These are phyloP conservation scores for Cystobasidium pallidum DNA, from an alignment of 1,284 basidiomycete species.

Conservation along the genomic window DNA sequence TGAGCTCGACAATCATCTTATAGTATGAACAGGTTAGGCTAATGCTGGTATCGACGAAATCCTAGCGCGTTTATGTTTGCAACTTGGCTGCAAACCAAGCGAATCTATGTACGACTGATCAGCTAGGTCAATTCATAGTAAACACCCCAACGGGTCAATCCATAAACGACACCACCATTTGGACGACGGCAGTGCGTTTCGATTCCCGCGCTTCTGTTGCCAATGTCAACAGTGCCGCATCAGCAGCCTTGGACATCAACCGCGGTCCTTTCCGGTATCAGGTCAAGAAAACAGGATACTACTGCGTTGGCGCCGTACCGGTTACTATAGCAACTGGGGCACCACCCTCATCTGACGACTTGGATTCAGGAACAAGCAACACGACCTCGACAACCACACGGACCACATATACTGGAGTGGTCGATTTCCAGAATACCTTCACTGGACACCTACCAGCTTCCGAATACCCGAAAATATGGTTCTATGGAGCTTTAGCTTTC, in stretches of 20 bases:
- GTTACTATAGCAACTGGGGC: constrained; percentile 47
- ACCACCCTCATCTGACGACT: constrained; percentile 6
- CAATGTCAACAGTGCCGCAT: not conserved
- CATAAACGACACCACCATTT: constrained; percentile 66
- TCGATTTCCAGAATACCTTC: constrained; percentile 87
- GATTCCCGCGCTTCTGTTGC: constrained; percentile 46
- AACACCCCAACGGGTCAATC: constrained; percentile 66
- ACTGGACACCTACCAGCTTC: constrained; percentile 84
- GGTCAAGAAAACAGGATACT: constrained; percentile 89
- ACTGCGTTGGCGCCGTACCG: constrained; percentile 77
- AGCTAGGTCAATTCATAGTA: constrained; percentile 84
- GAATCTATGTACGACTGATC: constrained; percentile 68
- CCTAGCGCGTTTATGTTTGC: constrained; percentile 89
- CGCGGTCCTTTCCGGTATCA: constrained; percentile 62
- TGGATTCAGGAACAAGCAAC: constrained; percentile 14
- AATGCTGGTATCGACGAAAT: constrained; percentile 23
- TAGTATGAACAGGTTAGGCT: no score
- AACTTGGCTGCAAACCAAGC: constrained; percentile 71
- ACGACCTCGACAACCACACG: constrained; percentile 1
- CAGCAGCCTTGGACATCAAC: constrained; percentile 8
- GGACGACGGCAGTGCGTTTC: constrained; percentile 58
- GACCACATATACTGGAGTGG: constrained; percentile 70
- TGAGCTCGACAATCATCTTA: no score
- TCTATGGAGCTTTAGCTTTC: constrained; percentile 82
- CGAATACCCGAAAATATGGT: constrained; percentile 97